Evolutionary conservation across 2,329 filamentous ascomycete genomes (phyloP).

Genomic region (Cryoendolithus antarcticus): DNA sequence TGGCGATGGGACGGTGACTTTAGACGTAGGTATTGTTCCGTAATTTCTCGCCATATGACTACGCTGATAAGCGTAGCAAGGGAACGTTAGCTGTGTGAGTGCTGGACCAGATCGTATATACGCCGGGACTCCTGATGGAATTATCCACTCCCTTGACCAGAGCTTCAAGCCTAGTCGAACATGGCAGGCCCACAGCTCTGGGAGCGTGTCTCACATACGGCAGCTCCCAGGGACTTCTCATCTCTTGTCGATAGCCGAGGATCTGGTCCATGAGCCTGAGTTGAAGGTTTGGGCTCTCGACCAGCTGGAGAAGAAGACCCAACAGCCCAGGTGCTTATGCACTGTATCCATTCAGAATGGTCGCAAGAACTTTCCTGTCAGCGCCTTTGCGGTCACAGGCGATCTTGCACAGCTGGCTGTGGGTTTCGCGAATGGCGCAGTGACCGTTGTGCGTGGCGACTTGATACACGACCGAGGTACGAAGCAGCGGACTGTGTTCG

Average conservation of each 20-base stretch:
- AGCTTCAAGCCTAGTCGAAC: slow-evolving; percentile 75
- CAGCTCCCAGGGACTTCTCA: slow-evolving; percentile 80
- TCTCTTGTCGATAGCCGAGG: slow-evolving; percentile 77
- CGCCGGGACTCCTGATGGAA: slow-evolving; percentile 72
- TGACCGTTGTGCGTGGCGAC: slow-evolving; percentile 87
- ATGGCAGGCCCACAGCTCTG: slow-evolving; percentile 75
- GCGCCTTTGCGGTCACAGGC: slow-evolving; percentile 74
- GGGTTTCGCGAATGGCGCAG: slow-evolving; percentile 88
- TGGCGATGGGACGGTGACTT: slow-evolving; percentile 51
- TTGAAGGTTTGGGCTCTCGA: slow-evolving; percentile 95
- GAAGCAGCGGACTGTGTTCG: slow-evolving; percentile 86
- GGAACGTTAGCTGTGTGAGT: slow-evolving; percentile 69
- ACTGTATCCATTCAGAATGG: slow-evolving; percentile 80
- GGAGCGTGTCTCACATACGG: slow-evolving; percentile 78
- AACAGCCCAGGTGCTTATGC: slow-evolving; percentile 75
- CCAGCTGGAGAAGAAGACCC: slow-evolving; percentile 86
- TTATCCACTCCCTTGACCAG: slow-evolving; percentile 75
- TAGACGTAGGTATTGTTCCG: slow-evolving; percentile 17
- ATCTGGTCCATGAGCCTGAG: slow-evolving; percentile 73
- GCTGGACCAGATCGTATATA: slow-evolving; percentile 84
- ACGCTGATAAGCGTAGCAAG: slow-evolving; percentile 27
- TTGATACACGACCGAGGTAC: slow-evolving; percentile 90
- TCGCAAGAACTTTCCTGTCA: slow-evolving; percentile 86
- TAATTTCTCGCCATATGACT: background rate
- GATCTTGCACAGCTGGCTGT: slow-evolving; percentile 88